Base-by-base conservation (phyloP, 2,329 filamentous ascomycete genomes). In the Venturiaceae sp. region DNA sequence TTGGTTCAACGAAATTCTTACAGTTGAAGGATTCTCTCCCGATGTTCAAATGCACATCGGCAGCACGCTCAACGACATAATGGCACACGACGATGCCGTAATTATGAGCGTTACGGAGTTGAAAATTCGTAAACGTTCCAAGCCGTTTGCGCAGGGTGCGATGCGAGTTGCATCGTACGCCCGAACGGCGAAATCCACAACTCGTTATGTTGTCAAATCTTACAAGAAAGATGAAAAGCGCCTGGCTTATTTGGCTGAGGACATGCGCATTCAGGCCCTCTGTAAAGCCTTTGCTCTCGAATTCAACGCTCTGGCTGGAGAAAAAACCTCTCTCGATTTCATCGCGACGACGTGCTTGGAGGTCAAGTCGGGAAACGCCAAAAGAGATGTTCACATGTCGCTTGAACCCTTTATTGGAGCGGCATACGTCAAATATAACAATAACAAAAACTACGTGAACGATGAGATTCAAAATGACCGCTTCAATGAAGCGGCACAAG, bases 231-330 rank as follows among this genome's bases (percentile, higher is more conserved):
- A 44, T 16, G 61, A 63, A 19, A 66, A 65, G 59, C 39, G 28
- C 8, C 63, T 73, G 1, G 67, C 66, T 0, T 64, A 71, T 56
- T 32, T 74, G 1, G 67, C 63, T 2, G 72, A 75, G 53, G 72
- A 73, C 53, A 74, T 75, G 72, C 64, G 69, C n/a, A 62, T 62
- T 3, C 73, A 74, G 57, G 70, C 70, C 3, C 64, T 75, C 11
- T 74, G 71, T 64, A 73, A 73, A 44, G 69, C 70, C 0, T 75
- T 75, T 52, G 73, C 73, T 0, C 67, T 74, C 7, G 73, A 75
- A 59, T 75, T 75, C 61, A 75, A 74, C 58, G 60, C 60, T 1
- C 57, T 75, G 1, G 39, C 67, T 0, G 60, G 53, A 0, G 50
- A 58, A 4, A 61, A 67, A 16, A 58, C 66, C 28, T 60, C 67